Evolutionary conservation across 2,329 filamentous ascomycete species (phyloP).

Genomic region (Tolypocladium amazonense): DNA sequence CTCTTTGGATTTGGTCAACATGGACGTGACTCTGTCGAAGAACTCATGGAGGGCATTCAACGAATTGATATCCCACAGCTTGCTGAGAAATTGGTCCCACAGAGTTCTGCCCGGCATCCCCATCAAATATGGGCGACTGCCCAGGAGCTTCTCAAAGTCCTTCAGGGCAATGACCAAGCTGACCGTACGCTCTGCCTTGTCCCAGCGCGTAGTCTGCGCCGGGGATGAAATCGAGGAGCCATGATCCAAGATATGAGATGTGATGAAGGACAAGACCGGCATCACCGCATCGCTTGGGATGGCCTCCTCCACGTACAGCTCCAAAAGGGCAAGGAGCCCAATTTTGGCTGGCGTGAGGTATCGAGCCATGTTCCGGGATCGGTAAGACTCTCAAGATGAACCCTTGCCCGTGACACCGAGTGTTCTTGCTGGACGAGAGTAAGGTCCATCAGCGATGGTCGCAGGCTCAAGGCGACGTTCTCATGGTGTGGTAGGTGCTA

Average conservation of each 20-base stretch:
- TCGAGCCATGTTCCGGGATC: slow-evolving; percentile 50
- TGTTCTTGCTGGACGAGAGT: not conserved
- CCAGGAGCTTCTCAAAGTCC: slow-evolving; percentile 49
- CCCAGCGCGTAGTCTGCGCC: slow-evolving; percentile 28
- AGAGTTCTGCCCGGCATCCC: slow-evolving; percentile 65
- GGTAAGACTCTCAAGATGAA: not conserved
- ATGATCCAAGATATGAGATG: slow-evolving; percentile 54
- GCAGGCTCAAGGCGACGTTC: not conserved
- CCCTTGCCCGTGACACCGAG: not conserved
- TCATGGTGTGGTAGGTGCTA: not conserved
- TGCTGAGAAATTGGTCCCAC: slow-evolving; percentile 77
- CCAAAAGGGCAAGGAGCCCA: slow-evolving; percentile 67
- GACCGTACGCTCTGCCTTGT: slow-evolving; percentile 37
- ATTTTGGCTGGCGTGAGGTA: slow-evolving; percentile 87
- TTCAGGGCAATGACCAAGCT: slow-evolving; percentile 43
- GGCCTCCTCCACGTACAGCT: slow-evolving; percentile 66
- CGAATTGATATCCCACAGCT: slow-evolving; percentile 75
- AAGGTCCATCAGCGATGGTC: not conserved
- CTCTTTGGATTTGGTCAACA: slow-evolving; percentile 53
- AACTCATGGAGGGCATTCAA: slow-evolving; percentile 72
- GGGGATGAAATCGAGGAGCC: slow-evolving; percentile 15
- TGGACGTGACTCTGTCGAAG: slow-evolving; percentile 47
- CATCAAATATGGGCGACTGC: slow-evolving; percentile 37
- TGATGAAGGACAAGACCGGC: slow-evolving; percentile 68
- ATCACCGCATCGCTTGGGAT: slow-evolving; percentile 62